Evolutionary conservation across 2,329 filamentous ascomycete genomes (phyloP).

Genomic region (Diaporthe helianthi): DNA sequence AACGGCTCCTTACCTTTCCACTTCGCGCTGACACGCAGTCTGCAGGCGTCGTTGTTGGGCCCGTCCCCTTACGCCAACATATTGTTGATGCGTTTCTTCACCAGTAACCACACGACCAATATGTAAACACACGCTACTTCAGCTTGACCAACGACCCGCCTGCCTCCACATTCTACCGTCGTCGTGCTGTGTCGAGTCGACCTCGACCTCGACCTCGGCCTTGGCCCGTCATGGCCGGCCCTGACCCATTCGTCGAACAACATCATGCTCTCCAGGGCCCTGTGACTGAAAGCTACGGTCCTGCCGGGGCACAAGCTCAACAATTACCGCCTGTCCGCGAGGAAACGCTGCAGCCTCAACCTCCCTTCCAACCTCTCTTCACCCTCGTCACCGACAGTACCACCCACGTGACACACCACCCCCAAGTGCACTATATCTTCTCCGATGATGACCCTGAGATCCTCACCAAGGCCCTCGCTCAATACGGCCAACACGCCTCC

Average conservation of each 20-base stretch:
- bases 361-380: conserved; percentile 82
- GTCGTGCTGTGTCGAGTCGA: background rate
- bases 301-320: background rate
- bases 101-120: conserved; percentile 1
- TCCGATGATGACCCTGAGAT: conserved; percentile 86
- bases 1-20: no score
- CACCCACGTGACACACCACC: conserved; percentile 80
- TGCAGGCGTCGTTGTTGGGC: background rate
- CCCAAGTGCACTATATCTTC: conserved; percentile 90
- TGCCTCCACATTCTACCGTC: background rate
- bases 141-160: conserved; percentile 9
- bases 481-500: conserved; percentile 43
- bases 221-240: conserved; percentile 28
- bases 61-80: background rate
- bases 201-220: background rate
- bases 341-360: conserved; percentile 36
- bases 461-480: conserved; percentile 70
- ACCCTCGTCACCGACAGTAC: conserved; percentile 79
- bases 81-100: background rate
- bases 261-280: background rate
- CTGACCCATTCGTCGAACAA: conserved; percentile 13
- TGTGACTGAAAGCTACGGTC: background rate
- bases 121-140: conserved; percentile 7
- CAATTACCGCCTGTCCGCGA: conserved; percentile 2
- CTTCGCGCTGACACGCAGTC: background rate